Evolutionary conservation across 2,329 filamentous ascomycete genomes (phyloP), one percentile per base, ranked within the genome.

Genomic region (Sarocladium oryzae): DNA sequence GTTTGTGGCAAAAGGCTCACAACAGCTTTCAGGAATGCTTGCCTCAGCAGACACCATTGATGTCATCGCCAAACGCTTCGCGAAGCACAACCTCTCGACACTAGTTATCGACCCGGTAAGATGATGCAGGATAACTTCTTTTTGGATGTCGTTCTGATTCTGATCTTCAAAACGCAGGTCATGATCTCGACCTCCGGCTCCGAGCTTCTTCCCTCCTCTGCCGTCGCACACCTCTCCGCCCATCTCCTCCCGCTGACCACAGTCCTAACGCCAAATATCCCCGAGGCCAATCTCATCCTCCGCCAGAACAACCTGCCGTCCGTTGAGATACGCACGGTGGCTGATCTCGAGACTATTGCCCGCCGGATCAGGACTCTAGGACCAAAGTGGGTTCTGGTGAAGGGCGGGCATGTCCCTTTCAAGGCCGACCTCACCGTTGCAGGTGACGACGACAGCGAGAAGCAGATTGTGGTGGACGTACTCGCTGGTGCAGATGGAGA

Each of bases 171-270:
- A 10, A 38, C 28, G 16, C n/a, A 93, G 89, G 91, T 97, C 53
- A 96, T 97, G 90, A 81, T 96, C 9, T 86, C 88, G 24, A 92
- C 88, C 1, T 88, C 83, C n/a, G 88, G 88, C 21, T 79, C 85
- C 8, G 72, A 80, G 55, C 75, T 93, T 1, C 76, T 92, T 16
- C 82, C 84, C 1, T 65, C 76, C 33, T 72, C 79, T 8, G 86
- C 88, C n/a, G 73, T 89, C 28, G 64, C 72, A 10, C 76, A 77
- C 7, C 69, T 92, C 48, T 73, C 79, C 48, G 65, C 72, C 13
- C 69, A 77, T 11, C 69, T 93, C 4, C 73, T 92, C 8, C 83
- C 85, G 1, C 65, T 76, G 30, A 81, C 86, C 1, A 88, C 81
- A 1, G 69, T 91, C 11, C 69, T 90, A 16, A 91, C 88, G 0